Evolutionary conservation across 108 stramenopile species (phyloP).

Genomic region (Stephanodiscus triporus): DNA sequence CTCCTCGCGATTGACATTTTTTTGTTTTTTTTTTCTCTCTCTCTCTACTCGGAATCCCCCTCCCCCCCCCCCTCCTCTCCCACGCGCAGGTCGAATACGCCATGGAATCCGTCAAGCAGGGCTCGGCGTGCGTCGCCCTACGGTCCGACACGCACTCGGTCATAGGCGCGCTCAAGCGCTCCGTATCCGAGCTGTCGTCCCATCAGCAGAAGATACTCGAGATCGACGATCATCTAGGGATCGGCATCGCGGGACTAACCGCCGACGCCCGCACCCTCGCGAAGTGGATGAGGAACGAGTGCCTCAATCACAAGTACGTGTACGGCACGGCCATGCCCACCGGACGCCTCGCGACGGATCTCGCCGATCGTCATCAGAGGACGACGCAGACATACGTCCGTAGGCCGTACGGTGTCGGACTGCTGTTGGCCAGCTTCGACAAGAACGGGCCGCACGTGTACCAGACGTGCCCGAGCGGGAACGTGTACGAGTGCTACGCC

Average conservation of each 20-base stretch:
- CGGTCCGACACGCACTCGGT: conserved; percentile 87
- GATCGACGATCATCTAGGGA: conserved; percentile 97
- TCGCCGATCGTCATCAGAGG: conserved; percentile 98
- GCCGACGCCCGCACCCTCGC: conserved; percentile 96
- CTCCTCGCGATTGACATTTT: too few species aligned
- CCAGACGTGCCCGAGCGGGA: conserved; percentile 97
- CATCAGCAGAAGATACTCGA: conserved; percentile 97
- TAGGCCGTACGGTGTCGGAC: conserved; percentile 97
- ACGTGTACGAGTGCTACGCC: conserved; percentile 96
- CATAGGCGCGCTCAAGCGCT: conserved; percentile 93
- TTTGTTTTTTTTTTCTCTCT: too few species aligned
- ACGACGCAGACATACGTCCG: conserved; percentile 98
- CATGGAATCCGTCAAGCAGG: conserved; percentile 99
- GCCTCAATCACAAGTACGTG: conserved; percentile 97
- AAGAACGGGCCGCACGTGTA: conserved; percentile 93
- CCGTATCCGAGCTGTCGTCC: conserved; percentile 93
- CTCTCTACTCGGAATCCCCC: too few species aligned
- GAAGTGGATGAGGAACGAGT: conserved; percentile 97
- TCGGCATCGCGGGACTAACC: conserved; percentile 97
- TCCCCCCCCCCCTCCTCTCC: background rate
- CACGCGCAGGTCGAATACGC: conserved; percentile 94
- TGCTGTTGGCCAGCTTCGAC: conserved; percentile 88
- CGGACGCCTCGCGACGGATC: conserved; percentile 87
- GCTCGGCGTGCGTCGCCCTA: conserved; percentile 93
- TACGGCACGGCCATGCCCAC: conserved; percentile 93